Base-by-base conservation (phyloP, 1,284 basidiomycete species). In the Coniferiporia sulphurascens region DNA sequence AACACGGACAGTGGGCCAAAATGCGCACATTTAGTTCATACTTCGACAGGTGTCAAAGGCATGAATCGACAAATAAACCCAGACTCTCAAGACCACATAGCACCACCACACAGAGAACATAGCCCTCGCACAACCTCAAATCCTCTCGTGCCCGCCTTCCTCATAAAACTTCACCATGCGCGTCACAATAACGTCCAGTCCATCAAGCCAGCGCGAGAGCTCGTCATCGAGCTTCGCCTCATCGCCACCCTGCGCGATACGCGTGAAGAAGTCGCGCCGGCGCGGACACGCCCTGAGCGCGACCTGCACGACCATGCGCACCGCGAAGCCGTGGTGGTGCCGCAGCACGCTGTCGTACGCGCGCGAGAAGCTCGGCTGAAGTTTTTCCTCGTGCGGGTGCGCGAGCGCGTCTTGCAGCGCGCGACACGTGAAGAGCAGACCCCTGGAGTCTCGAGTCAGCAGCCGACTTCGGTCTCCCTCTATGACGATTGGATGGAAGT, bases 261-360 rank as follows among this genome's bases (percentile, higher is more conserved):
- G 88, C 50, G 77, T 75, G 73, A 93, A 94, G 71, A 99, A 98
- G 63, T 91, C 90, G 36, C 79, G 78, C 50, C 96, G 88, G 69
- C 87, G 85, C 1, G 96, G 96, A 63, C 91, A 95, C 0, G 95
- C 92, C 67, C 91, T 91, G 74, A 99, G 94, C 7, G 95, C 96
- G 59, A 98, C 82, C 92, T 96, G 67, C 2, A 62, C 54, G 6
- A 62, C 52, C n/a, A 56, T 52, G 10, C 57, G 54, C 38, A 62
- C 41, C 12, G 56, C 61, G 43, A 62, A 58, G 19, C 85, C 82
- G 74, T 96, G 94, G 73, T 93, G 86, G 70, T 89, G 87, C 68
- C 82, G 84, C 61, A 99, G 80, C 36, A 90, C 88, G 48, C 79
- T 78, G 65, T 95, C 91, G 76, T 97, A 99, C 1, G 93, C 85